phyloP scores from a whole-genome alignment of 352 stramenopile genomes.

The Aphanomyces cochlioides region DNA sequence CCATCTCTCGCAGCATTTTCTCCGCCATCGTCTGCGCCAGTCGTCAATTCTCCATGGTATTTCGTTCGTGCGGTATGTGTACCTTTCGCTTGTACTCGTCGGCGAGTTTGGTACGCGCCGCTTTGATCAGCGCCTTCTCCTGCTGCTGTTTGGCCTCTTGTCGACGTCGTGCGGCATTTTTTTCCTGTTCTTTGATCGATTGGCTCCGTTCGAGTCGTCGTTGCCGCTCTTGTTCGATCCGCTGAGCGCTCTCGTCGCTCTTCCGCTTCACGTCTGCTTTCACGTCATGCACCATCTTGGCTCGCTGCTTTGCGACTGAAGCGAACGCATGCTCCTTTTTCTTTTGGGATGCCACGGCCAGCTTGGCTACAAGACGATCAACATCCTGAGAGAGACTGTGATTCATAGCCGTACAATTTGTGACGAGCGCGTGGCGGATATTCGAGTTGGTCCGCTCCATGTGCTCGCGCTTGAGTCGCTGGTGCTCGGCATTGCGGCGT shows the following conservation, averaged over 20 bases:
- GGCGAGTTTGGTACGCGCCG: conserved; percentile 47
- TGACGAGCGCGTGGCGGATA: conserved; percentile 48
- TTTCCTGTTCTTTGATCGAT: conserved; percentile 52
- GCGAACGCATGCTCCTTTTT: conserved; percentile 54
- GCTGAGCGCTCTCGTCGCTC: conserved; percentile 43
- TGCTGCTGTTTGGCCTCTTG: conserved; percentile 48
- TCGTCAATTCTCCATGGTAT: not conserved
- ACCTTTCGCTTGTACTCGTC: conserved; percentile 52
- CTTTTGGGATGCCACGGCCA: conserved; percentile 41
- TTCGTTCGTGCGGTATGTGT: too few species aligned
- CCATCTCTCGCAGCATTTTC: conserved; percentile 62
- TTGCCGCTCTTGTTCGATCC: conserved; percentile 33
- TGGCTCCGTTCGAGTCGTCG: conserved; percentile 45
- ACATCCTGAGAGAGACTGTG: not conserved
- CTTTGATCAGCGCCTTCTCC: conserved; percentile 48
- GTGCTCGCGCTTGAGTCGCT: conserved; percentile 48
- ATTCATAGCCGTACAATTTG: conserved; percentile 42
- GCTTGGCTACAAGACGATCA: conserved; percentile 25
- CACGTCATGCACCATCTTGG: conserved; percentile 46
- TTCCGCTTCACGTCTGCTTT: conserved; percentile 37
- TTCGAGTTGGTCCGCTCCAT: conserved; percentile 53
- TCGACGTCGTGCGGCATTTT: conserved; percentile 42
- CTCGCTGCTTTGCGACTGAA: conserved; percentile 43
- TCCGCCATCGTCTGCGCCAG: conserved; percentile 40
- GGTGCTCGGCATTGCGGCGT: conserved; percentile 52